A percentile compares a stretch with the other conserved stretches of the same genome.
Evolutionary conservation across 2,329 filamentous ascomycete genomes (phyloP).

Genomic region (Xylaria multiplex): DNA sequence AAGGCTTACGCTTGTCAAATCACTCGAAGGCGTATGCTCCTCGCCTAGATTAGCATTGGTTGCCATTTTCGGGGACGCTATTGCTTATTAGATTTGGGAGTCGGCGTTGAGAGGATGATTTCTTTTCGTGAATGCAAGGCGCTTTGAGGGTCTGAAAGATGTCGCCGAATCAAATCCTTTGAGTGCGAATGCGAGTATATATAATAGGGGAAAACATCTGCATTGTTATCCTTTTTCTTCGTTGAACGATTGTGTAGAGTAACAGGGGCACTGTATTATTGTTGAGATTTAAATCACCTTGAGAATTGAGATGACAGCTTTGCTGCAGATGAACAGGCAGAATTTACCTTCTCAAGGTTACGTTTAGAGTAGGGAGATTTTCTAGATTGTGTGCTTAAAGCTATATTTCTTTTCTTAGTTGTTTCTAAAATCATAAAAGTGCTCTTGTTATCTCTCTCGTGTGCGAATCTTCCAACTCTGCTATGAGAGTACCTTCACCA

Average conservation of each 20-base stretch:
- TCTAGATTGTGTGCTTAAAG: too few relatives aligned
- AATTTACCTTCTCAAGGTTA: neutral
- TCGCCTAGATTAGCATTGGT: neutral
- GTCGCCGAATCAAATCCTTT: neutral
- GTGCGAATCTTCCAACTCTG: conserved; percentile 27
- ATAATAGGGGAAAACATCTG: conserved; percentile 9
- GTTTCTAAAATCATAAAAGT: conserved; percentile 3
- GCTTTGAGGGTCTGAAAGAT: neutral
- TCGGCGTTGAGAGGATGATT: neutral
- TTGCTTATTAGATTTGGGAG: neutral
- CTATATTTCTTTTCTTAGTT: too few relatives aligned
- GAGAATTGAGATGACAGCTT: neutral
- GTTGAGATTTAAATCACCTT: neutral
- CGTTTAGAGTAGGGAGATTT: neutral
- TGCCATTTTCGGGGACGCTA: neutral
- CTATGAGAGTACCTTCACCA: conserved; percentile 31
- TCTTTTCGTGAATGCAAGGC: neutral
- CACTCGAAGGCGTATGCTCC: neutral
- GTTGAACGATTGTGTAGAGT: neutral
- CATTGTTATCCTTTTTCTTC: neutral
- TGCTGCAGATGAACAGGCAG: neutral
- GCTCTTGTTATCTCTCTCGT: conserved; percentile 1
- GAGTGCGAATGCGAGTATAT: neutral
- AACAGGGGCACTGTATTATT: conserved; percentile 2
- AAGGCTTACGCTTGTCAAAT: neutral